Base-by-base conservation (phyloP, 306 rosid species). In the Trifolium subterraneum region DNA sequence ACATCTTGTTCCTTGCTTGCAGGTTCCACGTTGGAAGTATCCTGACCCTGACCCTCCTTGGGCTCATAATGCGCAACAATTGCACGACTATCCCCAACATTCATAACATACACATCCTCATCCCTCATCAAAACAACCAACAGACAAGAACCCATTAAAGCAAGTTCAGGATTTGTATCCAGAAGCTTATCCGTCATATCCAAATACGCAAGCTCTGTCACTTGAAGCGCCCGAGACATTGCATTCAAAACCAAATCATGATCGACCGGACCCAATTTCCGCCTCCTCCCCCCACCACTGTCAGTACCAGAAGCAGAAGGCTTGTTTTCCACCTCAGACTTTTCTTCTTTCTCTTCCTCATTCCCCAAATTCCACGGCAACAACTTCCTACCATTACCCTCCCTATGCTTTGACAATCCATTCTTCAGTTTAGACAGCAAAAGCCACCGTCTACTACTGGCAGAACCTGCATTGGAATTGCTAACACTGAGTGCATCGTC, bases 11-110 rank as follows among this genome's bases (percentile, higher is more conserved):
- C 82, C 72, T 74, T 83, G 78, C 20, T 76, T 25, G 47, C 56
- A 18, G 73, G 71, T 50, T 77, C 86, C 29, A 23, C 47, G 60
- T 78, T 81, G 6, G 87, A 83, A 50, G 72, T 74, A 62, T 78
- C 85, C 79, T 87, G 87, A 73, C 71, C 85, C 79, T 87, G 87
- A 73, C 71, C 84, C 82, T 87, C 89, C 76, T 82, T 89, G n/a
- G 82, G 77, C 74, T 88, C 91, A 67, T 81, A 89, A 65, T 91
- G 97, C 0, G 96, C 97, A 47, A 90, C 94, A 18, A 93, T 86
- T 16, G 98, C 97, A 19, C 98, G 82, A 70, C 98, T 93, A 73
- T 93, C 98, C 75, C 98, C 98, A n/a, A 93, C 88, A 86, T 91
- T 93, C 97, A 93, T 93, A 67, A 92, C 92, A 78, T 92, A 92